Conservation (phyloP, 2,329 filamentous ascomycete species). For the Microascus cirrosus region DNA sequence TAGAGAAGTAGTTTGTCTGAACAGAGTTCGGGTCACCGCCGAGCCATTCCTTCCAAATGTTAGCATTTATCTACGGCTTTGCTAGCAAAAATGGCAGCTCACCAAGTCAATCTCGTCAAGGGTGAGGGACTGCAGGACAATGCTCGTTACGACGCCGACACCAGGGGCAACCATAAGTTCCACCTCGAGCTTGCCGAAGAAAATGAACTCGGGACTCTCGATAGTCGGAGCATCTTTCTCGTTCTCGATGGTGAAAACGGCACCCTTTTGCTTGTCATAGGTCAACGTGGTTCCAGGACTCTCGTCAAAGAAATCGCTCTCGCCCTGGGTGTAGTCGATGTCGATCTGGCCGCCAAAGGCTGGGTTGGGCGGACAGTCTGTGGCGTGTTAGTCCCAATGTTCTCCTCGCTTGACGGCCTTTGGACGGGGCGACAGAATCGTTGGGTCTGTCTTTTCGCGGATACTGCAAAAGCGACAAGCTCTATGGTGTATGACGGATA, state of each 20-base stretch:
- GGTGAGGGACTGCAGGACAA: conserved; percentile 79
- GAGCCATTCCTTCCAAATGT: conserved; percentile 25
- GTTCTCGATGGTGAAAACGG: conserved; percentile 55
- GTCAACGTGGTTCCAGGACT: conserved; percentile 34
- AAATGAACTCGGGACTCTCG: conserved; percentile 76
- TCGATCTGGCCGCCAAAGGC: conserved; percentile 54
- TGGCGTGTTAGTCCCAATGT: background rate
- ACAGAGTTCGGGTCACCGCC: conserved; percentile 64
- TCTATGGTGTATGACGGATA: background rate
- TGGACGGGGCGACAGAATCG: too few species aligned
- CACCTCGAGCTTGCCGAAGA: conserved; percentile 84
- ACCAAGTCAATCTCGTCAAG: conserved; percentile 87
- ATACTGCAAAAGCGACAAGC: too few species aligned
- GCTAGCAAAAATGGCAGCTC: background rate
- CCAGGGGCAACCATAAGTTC: conserved; percentile 70
- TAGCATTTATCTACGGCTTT: too few species aligned
- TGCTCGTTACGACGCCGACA: conserved; percentile 76
- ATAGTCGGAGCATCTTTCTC: conserved; percentile 62
- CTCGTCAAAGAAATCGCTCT: conserved; percentile 42
- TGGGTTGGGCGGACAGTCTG: conserved; percentile 60
- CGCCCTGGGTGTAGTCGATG: conserved; percentile 70
- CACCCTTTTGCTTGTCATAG: conserved; percentile 35
- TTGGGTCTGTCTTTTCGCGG: too few species aligned
- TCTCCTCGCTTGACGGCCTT: too few species aligned
- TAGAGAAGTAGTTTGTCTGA: conserved; percentile 80